Evolutionary conservation across 2,329 filamentous ascomycete species (phyloP).

Genomic region (Curvularia sp.): DNA sequence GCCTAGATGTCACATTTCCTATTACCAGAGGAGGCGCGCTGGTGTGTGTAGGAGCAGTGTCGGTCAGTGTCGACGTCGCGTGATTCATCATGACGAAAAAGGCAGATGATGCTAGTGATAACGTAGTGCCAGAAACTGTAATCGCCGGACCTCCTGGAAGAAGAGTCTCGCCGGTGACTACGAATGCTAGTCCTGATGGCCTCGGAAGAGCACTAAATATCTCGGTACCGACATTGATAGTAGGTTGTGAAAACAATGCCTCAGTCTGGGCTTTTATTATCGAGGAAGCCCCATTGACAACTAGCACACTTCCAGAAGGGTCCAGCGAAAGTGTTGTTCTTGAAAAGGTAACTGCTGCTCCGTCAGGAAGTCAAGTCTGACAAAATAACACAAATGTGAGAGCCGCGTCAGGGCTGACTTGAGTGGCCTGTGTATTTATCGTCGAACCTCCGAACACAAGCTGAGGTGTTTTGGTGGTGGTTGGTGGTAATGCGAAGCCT

Average conservation of each 20-base stretch:
- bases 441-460: constrained; percentile 44
- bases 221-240: constrained; percentile 26
- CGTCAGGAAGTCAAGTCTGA: constrained; percentile 48
- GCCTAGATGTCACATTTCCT: constrained; percentile 36
- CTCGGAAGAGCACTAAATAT: constrained; percentile 23
- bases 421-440: constrained; percentile 25
- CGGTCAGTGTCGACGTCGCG: constrained; percentile 44
- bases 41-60: constrained; percentile 29
- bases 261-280: constrained; percentile 40
- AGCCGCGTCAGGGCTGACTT: constrained; percentile 7
- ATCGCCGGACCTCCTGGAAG: constrained; percentile 45
- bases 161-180: constrained; percentile 51
- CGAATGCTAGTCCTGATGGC: constrained; percentile 30
- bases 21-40: constrained; percentile 44
- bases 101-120: constrained; percentile 44
- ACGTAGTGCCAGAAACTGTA: constrained; percentile 42
- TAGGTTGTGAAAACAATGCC: constrained; percentile 27
- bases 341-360: constrained; percentile 41
- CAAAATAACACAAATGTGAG: constrained; percentile 50
- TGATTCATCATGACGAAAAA: constrained; percentile 47
- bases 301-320: constrained; percentile 35
- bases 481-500: constrained; percentile 5
- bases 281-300: constrained; percentile 46
- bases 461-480: constrained; percentile 18
- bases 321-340: constrained; percentile 45